A percentile compares a stretch with the other conserved stretches of the same genome.
phyloP scores from a whole-genome alignment of 176 grass and related monocot species.

The Leersia perrieri region DNA sequence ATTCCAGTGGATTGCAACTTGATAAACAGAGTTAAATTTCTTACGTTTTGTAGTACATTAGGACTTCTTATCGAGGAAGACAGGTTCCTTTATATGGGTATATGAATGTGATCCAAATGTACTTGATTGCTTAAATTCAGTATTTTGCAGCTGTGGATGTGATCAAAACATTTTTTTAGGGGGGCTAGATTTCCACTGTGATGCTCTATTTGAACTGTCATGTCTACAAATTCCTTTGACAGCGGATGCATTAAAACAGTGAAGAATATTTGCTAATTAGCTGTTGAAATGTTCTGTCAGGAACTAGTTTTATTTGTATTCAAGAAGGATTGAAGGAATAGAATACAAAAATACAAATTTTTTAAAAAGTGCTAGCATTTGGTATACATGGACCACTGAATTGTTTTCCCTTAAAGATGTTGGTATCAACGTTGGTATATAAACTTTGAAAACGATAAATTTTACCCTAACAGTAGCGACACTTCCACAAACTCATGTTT shows the following conservation, averaged over 20 bases:
- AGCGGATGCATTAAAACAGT: not conserved
- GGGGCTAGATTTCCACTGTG: not conserved
- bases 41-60: not conserved
- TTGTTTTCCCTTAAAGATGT: not conserved
- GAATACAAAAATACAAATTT: no score
- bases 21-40: not conserved
- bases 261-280: not conserved
- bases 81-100: not conserved
- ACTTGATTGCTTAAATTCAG: not conserved
- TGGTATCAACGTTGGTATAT: not conserved
- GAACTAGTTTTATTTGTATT: not conserved
- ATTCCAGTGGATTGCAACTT: slow-evolving; percentile 7
- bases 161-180: not conserved
- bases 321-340: not conserved
- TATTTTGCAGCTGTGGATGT: not conserved
- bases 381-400: not conserved
- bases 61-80: not conserved
- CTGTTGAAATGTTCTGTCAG: not conserved
- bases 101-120: not conserved
- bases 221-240: not conserved
- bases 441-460: not conserved
- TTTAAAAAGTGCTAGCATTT: not conserved
- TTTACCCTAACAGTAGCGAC: not conserved
- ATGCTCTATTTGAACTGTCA: not conserved
- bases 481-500: not conserved